Base-by-base conservation (phyloP, 345 rosid genomes). In the Pugionium dolabratum region DNA sequence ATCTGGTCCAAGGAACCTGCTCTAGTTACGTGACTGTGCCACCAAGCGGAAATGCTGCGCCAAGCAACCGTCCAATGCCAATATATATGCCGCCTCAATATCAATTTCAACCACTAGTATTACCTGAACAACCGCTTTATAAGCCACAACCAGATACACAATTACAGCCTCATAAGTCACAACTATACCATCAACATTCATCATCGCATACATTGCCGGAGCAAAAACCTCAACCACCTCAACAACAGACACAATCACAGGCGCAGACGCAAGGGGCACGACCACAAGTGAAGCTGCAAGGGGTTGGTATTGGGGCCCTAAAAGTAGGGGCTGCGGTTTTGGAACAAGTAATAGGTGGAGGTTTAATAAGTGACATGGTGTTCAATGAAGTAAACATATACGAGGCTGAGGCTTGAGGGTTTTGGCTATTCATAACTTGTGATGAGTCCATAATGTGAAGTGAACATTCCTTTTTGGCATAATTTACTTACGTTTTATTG, bases 311-410 rank as follows among this genome's bases (percentile, higher is more conserved):
- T 3, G 37, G 77, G 29, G 48, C 62, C 3, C 3, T 57, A 78
- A 87, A 87, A 37, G 27, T 79, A 46, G 95, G 95, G 6, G 81
- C 86, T 0, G 91, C 86, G 3, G 54, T 80, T 74, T 47, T 81
- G 0, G 91, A 89, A 34, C 88, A 89, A 54, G 67, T 72, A 6
- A 31, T 88, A 1, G 91, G 91, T 4, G 91, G 87, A 58, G 74
- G 84, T 67, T 49, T 88, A 62, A 58, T 82, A 3, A 84, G 82
- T 52, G 91, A 83, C 18, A 49, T 85, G 78, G 79, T 85, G 4
- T 87, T 88, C 0, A 86, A 87, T 31, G 73, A 27, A 29, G 1
- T 26, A 27, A 39, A 39, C 34, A 27, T 57, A n/a, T 40, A 5
- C 9, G 48, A 57, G 35, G 25, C 40, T 41, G 25, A 7, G 33